These are phyloP conservation scores for Bryopsis sp. DNA, from an alignment of 139 green algal genomes.

Conservation along the genomic window DNA sequence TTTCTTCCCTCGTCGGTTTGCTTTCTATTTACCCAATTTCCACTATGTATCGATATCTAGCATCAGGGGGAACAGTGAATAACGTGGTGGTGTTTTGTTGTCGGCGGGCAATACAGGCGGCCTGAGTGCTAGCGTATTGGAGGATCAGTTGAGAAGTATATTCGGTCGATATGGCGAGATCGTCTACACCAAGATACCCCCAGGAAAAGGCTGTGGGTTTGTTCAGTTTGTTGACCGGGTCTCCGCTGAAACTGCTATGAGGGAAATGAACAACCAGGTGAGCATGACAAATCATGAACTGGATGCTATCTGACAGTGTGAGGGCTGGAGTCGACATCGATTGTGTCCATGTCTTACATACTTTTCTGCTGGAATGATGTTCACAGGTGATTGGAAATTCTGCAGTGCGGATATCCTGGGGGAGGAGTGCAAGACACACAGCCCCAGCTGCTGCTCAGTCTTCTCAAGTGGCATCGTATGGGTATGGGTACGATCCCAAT, in stretches of 20 bases:
- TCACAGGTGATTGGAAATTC: conserved; percentile 41
- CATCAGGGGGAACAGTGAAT: too few species aligned
- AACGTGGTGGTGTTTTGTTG: too few species aligned
- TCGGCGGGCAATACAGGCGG: too few species aligned
- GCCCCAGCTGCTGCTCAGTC: not conserved
- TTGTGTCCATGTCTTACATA: not conserved
- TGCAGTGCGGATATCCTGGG: conserved; percentile 63
- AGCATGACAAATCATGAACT: not conserved
- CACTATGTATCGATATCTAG: too few species aligned
- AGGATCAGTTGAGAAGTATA: conserved; percentile 61
- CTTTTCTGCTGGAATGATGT: not conserved
- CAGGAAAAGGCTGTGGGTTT: conserved; percentile 92
- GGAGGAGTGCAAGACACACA: conserved; percentile 21
- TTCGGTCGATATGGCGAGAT: conserved; percentile 82
- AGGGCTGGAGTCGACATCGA: not conserved
- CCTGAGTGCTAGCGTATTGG: conserved; percentile 42
- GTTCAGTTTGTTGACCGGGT: conserved; percentile 57
- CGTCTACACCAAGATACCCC: conserved; percentile 87
- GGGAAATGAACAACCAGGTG: conserved; percentile 48
- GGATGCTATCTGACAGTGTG: not conserved
- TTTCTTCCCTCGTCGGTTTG: too few species aligned
- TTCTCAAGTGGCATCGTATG: not conserved
- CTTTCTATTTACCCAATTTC: too few species aligned
- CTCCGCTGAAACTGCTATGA: conserved; percentile 64
- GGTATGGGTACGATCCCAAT: conserved; percentile 12